Evolutionary conservation across 1,284 basidiomycete species (phyloP).

Genomic region (Cryptococcus hybrid): DNA sequence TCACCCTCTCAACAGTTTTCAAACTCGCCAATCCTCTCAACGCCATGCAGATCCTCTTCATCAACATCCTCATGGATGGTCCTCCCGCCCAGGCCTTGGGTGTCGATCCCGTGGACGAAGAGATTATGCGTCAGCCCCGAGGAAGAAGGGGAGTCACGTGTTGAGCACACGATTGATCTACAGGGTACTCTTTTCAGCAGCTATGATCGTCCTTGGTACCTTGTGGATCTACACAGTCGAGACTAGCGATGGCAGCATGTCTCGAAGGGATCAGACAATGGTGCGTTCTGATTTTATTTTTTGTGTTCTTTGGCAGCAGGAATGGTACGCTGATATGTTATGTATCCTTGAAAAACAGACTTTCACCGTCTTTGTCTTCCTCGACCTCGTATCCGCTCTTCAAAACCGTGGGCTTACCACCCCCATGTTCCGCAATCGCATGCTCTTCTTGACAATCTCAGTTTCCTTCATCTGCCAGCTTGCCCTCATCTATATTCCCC

Average conservation of each 20-base stretch:
- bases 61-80: constrained; percentile 99
- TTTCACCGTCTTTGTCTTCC: constrained; percentile 94
- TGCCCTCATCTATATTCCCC: constrained; percentile 81
- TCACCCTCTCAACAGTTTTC: constrained; percentile 88
- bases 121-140: constrained; percentile 86
- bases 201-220: constrained; percentile 85
- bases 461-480: constrained; percentile 81
- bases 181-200: constrained; percentile 84
- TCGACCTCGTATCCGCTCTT: constrained; percentile 90
- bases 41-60: constrained; percentile 98
- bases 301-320: neutral
- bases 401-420: constrained; percentile 90
- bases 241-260: constrained; percentile 75
- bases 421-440: constrained; percentile 73
- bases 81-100: constrained; percentile 94
- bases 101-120: constrained; percentile 90
- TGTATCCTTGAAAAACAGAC: constrained; percentile 58
- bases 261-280: constrained; percentile 89
- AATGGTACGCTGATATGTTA: neutral
- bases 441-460: constrained; percentile 84
- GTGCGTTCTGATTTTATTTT: constrained; percentile 52
- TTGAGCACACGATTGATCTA: constrained; percentile 70
- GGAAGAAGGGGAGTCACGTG: constrained; percentile 84
- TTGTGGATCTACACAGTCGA: constrained; percentile 84
- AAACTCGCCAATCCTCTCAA: constrained; percentile 89